Conservation (phyloP, 1,139 yeast genomes). For the Pneumocystis carinii region DNA sequence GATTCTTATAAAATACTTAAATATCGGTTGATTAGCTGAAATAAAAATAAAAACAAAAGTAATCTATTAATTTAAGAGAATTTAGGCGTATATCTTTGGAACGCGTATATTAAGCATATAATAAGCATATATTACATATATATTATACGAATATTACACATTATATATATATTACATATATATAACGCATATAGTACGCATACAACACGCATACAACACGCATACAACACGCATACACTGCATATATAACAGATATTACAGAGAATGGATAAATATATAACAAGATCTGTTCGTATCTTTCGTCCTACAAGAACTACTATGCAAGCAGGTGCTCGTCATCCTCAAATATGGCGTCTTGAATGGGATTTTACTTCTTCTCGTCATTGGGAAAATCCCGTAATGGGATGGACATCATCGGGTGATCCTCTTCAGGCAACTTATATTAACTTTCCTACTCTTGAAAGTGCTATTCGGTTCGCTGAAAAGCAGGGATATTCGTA, state of each 20-base stretch:
- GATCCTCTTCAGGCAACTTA: constrained; percentile 83
- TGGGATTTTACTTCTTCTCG: constrained; percentile 70
- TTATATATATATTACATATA: no score
- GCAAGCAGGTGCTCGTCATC: constrained; percentile 44
- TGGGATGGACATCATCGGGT: constrained; percentile 69
- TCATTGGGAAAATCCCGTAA: constrained; percentile 81
- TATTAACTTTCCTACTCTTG: constrained; percentile 59
- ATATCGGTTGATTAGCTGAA: no score
- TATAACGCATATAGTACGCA: neutral
- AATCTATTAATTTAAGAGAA: no score
- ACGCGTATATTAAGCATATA: no score
- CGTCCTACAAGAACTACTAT: constrained; percentile 71
- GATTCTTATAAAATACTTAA: no score
- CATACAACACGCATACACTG: neutral
- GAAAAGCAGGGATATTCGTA: constrained; percentile 38
- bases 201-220: neutral
- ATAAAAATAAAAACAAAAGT: no score
- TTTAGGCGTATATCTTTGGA: no score
- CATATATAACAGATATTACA: neutral
- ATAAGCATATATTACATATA: no score
- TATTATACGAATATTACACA: no score
- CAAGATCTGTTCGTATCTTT: constrained; percentile 55
- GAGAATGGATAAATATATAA: neutral
- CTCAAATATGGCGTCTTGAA: constrained; percentile 55
- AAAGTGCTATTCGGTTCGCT: constrained; percentile 66